Conservation (phyloP, 495 filamentous ascomycete species). For the Jackrogersella minutella region DNA sequence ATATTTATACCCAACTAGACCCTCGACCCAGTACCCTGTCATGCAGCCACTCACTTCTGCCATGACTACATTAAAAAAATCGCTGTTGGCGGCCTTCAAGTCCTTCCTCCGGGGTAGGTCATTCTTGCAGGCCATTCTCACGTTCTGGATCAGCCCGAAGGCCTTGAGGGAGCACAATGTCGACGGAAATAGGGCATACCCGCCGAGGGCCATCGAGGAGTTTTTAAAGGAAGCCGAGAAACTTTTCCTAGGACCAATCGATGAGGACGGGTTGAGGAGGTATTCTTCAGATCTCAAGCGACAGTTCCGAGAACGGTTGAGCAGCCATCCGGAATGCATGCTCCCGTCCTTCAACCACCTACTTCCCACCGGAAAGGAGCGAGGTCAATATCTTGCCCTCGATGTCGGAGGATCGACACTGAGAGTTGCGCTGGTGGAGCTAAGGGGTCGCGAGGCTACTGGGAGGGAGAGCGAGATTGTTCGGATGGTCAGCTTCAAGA, state of each 20-base stretch:
- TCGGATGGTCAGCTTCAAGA: constrained; percentile 59
- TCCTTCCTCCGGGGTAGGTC: constrained; percentile 61
- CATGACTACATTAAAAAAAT: constrained; percentile 57
- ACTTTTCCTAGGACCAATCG: constrained; percentile 50
- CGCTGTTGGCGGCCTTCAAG: constrained; percentile 54
- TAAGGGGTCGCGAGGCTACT: constrained; percentile 61
- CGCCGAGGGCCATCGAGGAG: constrained; percentile 37
- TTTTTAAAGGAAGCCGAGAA: constrained; percentile 49
- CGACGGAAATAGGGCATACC: constrained; percentile 32
- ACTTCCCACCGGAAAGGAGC: constrained; percentile 75
- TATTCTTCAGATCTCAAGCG: constrained; percentile 55
- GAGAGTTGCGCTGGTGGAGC: constrained; percentile 78
- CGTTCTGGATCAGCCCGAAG: constrained; percentile 57
- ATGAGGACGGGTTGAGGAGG: constrained; percentile 46
- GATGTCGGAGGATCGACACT: constrained; percentile 82
- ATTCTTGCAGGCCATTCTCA: constrained; percentile 58
- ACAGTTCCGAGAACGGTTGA: constrained; percentile 57
- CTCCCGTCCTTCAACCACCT: constrained; percentile 73
- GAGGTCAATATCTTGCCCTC: constrained; percentile 66
- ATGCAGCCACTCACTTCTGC: constrained; percentile 55
- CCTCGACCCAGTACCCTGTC: constrained; percentile 44
- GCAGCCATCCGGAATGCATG: constrained; percentile 61
- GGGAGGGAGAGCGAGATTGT: constrained; percentile 52
- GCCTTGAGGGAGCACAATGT: constrained; percentile 48
- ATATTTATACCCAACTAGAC: constrained; percentile 37